phyloP scores from a whole-genome alignment of 192 early-diverging fungal genomes.

The Linnemannia exigua region DNA sequence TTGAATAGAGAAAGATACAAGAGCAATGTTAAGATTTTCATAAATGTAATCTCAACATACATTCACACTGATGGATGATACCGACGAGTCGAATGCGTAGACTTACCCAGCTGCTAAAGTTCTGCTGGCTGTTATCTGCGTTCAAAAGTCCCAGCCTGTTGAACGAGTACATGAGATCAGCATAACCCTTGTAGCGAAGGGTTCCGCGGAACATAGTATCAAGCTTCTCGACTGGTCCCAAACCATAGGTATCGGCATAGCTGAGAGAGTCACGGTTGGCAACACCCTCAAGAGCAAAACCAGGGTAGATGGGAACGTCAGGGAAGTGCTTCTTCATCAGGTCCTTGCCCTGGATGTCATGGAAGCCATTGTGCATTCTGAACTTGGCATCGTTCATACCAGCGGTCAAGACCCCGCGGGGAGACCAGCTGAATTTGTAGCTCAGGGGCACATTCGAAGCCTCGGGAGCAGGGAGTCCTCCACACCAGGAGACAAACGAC shows the following conservation, averaged over 20 bases:
- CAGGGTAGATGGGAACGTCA: constrained; percentile 84
- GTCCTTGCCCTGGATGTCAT: constrained; percentile 74
- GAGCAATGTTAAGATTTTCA: neutral
- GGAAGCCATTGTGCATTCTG: constrained; percentile 68
- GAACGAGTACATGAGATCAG: constrained; percentile 88
- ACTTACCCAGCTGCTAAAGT: constrained; percentile 63
- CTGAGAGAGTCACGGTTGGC: constrained; percentile 95
- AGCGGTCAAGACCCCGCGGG: constrained; percentile 92
- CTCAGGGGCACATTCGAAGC: constrained; percentile 90
- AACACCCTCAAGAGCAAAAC: constrained; percentile 93
- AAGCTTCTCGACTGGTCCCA: constrained; percentile 77
- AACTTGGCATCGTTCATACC: constrained; percentile 88
- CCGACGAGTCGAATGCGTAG: neutral
- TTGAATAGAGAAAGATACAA: neutral
- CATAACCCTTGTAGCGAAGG: constrained; percentile 91
- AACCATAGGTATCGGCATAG: constrained; percentile 89
- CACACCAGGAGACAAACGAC: constrained; percentile 97
- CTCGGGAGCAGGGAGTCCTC: constrained; percentile 95
- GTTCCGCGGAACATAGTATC: constrained; percentile 97
- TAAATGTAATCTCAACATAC: too few species aligned
- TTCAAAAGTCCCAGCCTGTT: constrained; percentile 84
- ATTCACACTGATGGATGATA: too few species aligned
- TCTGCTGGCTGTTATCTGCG: constrained; percentile 50
- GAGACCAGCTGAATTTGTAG: constrained; percentile 98
- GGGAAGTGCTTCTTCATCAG: constrained; percentile 81